A percentile compares a stretch with the other conserved stretches of the same genome.
Evolutionary conservation across 2,329 filamentous ascomycete genomes (phyloP).

Genomic region (Alternaria atra): DNA sequence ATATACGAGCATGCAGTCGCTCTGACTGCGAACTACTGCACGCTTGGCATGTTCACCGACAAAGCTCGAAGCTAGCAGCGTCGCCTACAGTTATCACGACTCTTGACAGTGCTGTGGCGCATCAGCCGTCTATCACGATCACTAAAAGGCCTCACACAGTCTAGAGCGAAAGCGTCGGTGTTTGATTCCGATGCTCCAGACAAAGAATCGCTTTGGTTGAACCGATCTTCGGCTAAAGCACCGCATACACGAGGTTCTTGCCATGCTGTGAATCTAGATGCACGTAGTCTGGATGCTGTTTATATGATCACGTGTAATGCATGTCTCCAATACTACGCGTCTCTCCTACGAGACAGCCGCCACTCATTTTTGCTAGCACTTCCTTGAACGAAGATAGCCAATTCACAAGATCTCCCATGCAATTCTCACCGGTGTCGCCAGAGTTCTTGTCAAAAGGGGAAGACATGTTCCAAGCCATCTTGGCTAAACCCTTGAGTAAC

Average conservation of each 20-base stretch:
- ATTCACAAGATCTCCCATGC: background rate
- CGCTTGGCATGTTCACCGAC: background rate
- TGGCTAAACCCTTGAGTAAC: background rate
- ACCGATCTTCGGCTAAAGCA: conserved; percentile 7
- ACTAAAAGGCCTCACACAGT: no score
- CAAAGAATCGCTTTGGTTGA: background rate
- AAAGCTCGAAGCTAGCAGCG: background rate
- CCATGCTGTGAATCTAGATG: background rate
- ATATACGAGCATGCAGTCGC: conserved; percentile 8
- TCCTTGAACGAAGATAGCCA: background rate
- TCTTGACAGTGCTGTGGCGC: background rate
- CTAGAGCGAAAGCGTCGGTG: background rate
- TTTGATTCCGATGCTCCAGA: background rate
- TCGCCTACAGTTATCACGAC: background rate
- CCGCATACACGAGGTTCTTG: conserved; percentile 5
- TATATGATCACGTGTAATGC: background rate
- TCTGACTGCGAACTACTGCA: conserved; percentile 2
- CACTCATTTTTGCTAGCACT: background rate
- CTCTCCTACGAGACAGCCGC: background rate
- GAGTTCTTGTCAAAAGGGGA: no score
- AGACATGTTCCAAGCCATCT: background rate
- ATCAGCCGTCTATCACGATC: background rate
- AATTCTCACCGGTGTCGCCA: no score
- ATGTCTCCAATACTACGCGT: background rate
- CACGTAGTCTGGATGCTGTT: background rate